A percentile compares a stretch with the other conserved stretches of the same genome.
phyloP scores from a whole-genome alignment of 2,329 filamentous ascomycete genomes.

The Lojkania enalia region DNA sequence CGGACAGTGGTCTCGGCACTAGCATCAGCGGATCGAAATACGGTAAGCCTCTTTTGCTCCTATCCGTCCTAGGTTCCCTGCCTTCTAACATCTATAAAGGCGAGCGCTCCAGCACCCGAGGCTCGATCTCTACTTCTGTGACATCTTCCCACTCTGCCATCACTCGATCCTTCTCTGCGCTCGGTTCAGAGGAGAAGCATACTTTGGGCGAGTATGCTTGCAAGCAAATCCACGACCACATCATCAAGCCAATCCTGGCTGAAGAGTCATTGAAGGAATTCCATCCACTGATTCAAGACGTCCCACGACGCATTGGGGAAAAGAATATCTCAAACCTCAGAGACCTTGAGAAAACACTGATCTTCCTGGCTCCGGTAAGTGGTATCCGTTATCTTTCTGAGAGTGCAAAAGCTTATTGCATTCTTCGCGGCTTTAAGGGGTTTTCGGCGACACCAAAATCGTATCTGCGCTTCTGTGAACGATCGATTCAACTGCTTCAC shows the following conservation, averaged over 20 bases:
- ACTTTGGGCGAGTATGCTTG: conserved; percentile 70
- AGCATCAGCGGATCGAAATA: conserved; percentile 67
- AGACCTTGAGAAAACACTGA: conserved; percentile 90
- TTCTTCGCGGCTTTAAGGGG: conserved; percentile 68
- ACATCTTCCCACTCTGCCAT: conserved; percentile 44
- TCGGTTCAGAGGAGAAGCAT: conserved; percentile 50
- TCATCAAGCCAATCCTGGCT: conserved; percentile 73
- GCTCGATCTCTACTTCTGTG: conserved; percentile 44
- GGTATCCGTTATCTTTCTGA: conserved; percentile 54
- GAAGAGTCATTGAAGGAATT: conserved; percentile 77
- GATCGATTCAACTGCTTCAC: conserved; percentile 87
- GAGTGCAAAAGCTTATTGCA: conserved; percentile 69
- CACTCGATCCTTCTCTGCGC: conserved; percentile 50
- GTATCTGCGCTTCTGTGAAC: conserved; percentile 88
- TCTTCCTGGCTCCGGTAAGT: conserved; percentile 95
- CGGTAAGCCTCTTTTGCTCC: conserved; percentile 38
- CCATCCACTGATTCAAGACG: conserved; percentile 75
- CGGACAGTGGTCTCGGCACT: conserved; percentile 86
- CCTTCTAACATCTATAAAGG: conserved; percentile 43
- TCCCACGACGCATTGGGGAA: conserved; percentile 76
- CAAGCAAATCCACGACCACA: conserved; percentile 78
- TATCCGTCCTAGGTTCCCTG: conserved; percentile 19
- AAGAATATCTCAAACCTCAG: conserved; percentile 89
- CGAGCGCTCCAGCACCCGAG: conserved; percentile 36
- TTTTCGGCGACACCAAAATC: conserved; percentile 68